Conservation (phyloP, 2,329 filamentous ascomycete genomes). For the Seiridium cupressi region DNA sequence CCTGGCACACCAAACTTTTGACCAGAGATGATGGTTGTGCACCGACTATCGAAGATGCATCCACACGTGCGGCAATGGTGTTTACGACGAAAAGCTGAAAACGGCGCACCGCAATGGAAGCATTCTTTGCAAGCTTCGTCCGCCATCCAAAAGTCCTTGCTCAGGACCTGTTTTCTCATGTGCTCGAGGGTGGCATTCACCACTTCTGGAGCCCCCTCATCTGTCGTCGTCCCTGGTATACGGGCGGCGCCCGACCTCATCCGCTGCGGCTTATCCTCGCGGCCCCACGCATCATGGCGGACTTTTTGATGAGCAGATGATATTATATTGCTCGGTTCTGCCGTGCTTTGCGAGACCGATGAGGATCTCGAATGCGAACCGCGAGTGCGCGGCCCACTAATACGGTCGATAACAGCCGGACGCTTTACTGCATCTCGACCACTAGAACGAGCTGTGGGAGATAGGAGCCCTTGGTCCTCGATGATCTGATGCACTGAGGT, state of each 20-base stretch:
- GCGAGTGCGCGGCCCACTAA: slow-evolving; percentile 44
- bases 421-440: slow-evolving; percentile 37
- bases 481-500: slow-evolving; percentile 25
- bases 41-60: slow-evolving; percentile 98
- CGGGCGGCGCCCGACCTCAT: slow-evolving; percentile 44
- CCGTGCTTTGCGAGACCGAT: slow-evolving; percentile 55
- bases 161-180: slow-evolving; percentile 83
- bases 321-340: slow-evolving; percentile 55
- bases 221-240: slow-evolving; percentile 56
- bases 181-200: slow-evolving; percentile 64
- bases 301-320: slow-evolving; percentile 59
- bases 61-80: slow-evolving; percentile 95
- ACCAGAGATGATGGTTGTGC: slow-evolving; percentile 87
- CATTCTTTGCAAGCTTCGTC: slow-evolving; percentile 98
- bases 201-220: slow-evolving; percentile 55
- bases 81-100: slow-evolving; percentile 91
- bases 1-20: slow-evolving; percentile 83
- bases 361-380: slow-evolving; percentile 54
- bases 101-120: slow-evolving; percentile 85
- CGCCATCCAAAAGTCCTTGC: slow-evolving; percentile 98
- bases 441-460: slow-evolving; percentile 22
- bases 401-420: slow-evolving; percentile 55
- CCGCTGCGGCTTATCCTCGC: slow-evolving; percentile 42
- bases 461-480: slow-evolving; percentile 27
- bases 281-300: slow-evolving; percentile 54